Conservation (phyloP, 2,329 filamentous ascomycete genomes). For the Davidsoniella neocaledoniae region DNA sequence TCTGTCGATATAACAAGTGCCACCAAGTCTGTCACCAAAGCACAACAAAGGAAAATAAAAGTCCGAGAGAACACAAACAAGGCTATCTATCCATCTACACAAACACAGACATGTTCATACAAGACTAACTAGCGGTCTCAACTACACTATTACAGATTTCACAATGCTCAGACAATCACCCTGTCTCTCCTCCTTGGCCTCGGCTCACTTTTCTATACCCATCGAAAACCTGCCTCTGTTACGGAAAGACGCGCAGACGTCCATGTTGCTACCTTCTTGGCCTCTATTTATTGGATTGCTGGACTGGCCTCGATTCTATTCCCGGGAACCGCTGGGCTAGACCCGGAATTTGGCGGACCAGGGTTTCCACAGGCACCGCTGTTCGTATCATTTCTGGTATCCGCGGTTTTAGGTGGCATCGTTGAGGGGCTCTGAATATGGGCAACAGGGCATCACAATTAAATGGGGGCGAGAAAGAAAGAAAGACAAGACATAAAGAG, state of each 20-base stretch:
- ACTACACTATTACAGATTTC: slow-evolving; percentile 19
- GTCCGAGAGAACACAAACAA: too few species aligned
- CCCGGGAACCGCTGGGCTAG: slow-evolving; percentile 24
- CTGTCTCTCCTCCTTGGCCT: slow-evolving; percentile 24
- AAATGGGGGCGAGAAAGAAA: not conserved
- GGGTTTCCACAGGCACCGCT: slow-evolving; percentile 24
- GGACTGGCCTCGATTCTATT: slow-evolving; percentile 23
- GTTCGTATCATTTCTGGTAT: slow-evolving; percentile 18
- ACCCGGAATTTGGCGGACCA: slow-evolving; percentile 27
- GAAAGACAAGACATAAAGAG: not conserved
- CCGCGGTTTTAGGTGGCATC: slow-evolving; percentile 12
- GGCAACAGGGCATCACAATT: not conserved
- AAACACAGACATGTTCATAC: too few species aligned
- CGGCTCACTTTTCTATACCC: slow-evolving; percentile 25
- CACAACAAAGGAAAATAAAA: too few species aligned
- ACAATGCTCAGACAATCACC: slow-evolving; percentile 26
- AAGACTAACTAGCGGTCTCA: too few species aligned
- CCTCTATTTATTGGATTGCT: slow-evolving; percentile 26
- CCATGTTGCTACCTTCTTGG: slow-evolving; percentile 20
- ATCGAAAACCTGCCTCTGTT: slow-evolving; percentile 17
- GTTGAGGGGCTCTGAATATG: not conserved
- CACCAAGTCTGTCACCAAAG: not conserved
- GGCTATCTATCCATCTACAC: too few species aligned
- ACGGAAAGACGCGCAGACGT: slow-evolving; percentile 17
- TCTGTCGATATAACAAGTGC: not conserved